Evolutionary conservation across 1,284 basidiomycete genomes (phyloP).

Genomic region (Cutaneotrichosporon cutaneum): DNA sequence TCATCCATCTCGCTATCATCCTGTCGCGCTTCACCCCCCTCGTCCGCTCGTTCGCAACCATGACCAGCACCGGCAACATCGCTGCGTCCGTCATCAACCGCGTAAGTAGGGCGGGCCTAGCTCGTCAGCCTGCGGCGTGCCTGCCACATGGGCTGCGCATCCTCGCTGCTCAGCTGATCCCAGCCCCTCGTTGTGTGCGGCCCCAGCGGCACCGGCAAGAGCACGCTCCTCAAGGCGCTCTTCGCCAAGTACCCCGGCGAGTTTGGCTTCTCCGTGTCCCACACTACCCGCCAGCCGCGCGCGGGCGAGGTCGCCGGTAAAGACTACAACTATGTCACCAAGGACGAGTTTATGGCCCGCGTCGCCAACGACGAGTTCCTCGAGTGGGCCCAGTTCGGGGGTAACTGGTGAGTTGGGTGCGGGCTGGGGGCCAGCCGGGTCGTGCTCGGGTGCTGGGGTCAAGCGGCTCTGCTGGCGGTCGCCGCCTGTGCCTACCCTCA

Average conservation of each 20-base stretch:
- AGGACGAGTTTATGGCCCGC: slow-evolving; percentile 57
- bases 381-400: slow-evolving; percentile 74
- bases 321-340: slow-evolving; percentile 61
- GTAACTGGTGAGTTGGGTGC: slow-evolving; percentile 64
- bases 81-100: slow-evolving; percentile 13
- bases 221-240: slow-evolving; percentile 81
- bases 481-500: too few species aligned
- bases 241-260: slow-evolving; percentile 77
- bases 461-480: background rate
- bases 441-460: background rate
- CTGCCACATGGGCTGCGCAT: too few species aligned
- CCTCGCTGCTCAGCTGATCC: slow-evolving; percentile 4
- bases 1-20: slow-evolving; percentile 4
- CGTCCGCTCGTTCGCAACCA: slow-evolving; percentile 6
- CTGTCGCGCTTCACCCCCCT: background rate
- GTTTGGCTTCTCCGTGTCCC: slow-evolving; percentile 94
- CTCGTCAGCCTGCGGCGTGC: too few species aligned
- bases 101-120: too few species aligned
- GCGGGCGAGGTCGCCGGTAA: slow-evolving; percentile 76
- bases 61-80: slow-evolving; percentile 12
- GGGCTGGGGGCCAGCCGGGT: background rate
- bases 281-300: slow-evolving; percentile 86
- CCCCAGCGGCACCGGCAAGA: slow-evolving; percentile 91
- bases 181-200: slow-evolving; percentile 74
- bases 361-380: slow-evolving; percentile 60